Base-by-base conservation (phyloP, 768 basidiomycete genomes). In the Leucocoprinus leucothites region DNA sequence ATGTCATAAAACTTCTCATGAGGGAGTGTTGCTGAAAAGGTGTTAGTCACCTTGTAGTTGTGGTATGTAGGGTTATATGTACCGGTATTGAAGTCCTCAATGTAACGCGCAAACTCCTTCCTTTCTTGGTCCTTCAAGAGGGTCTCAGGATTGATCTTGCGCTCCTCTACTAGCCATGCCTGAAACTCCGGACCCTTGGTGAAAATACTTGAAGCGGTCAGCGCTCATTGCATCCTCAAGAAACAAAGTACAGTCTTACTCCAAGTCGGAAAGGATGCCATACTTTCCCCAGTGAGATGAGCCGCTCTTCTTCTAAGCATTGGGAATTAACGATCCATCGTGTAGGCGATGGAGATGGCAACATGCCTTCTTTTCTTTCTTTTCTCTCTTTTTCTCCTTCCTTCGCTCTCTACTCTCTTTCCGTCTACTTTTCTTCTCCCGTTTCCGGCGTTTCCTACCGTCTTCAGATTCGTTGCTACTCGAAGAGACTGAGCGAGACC, bases 1-100 rank as follows among this genome's bases (percentile, higher is more conserved):
- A 95, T 92, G 64, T 94, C 82, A 69, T 96, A 96, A 69, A 94
- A 97, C 67, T 97, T 97, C 67, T 95, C 93, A 63, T 96, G 89
- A 9, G 94, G 91, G 2, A 97, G 77, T 2, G 94, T 97, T 13
- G 93, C 94, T 94, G 31, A 45, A 36, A 41, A 36, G 45, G 44
- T 51, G 48, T 28, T 5, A 31, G 11, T 31, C 31, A 31, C 11
- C 6, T 31, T 25, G 11, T 16, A 40, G 31, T 26, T 40, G 13
- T 22, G 14, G 13, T 14, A 11, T 2, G 34, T 31, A 19, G 18
- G 35, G 26, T n/a, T 35, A 54, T 35, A 58, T 75, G 26, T 57
- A 86, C 90, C 87, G 26, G 89, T 91, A 63, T 93, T 91, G 64
- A 77, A 92, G 65, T 92, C 91, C 67, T 93, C 91, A 19, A 90